These are phyloP conservation scores for Xylaria digitata DNA, from an alignment of 2,329 filamentous ascomycete genomes.

Conservation along the genomic window DNA sequence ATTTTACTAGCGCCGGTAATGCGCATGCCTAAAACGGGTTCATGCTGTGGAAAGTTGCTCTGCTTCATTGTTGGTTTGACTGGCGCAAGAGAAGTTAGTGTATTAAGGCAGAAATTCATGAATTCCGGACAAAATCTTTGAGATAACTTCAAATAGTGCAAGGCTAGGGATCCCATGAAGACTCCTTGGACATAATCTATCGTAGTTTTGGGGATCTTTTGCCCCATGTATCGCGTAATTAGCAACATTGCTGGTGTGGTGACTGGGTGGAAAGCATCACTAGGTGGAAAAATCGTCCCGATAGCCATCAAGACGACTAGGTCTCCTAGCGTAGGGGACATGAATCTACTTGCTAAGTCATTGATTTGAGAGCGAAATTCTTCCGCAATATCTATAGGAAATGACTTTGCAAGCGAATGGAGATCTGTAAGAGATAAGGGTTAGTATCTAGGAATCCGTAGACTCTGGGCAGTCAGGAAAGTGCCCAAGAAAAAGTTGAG, in stretches of 20 bases:
- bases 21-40: slow-evolving; percentile 63
- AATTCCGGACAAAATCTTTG: slow-evolving; percentile 92
- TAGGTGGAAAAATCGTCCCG: slow-evolving; percentile 88
- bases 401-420: slow-evolving; percentile 90
- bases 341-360: slow-evolving; percentile 62
- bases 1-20: slow-evolving; percentile 58
- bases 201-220: slow-evolving; percentile 74
- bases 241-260: slow-evolving; percentile 88
- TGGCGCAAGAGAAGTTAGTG: slow-evolving; percentile 75
- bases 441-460: slow-evolving; percentile 16
- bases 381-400: slow-evolving; percentile 79
- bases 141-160: slow-evolving; percentile 85
- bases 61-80: slow-evolving; percentile 56
- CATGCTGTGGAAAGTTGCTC: slow-evolving; percentile 71
- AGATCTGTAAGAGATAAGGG: slow-evolving; percentile 26
- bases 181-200: slow-evolving; percentile 78
- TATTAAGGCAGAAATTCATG: slow-evolving; percentile 82
- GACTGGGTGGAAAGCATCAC: slow-evolving; percentile 96
- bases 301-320: slow-evolving; percentile 86
- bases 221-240: slow-evolving; percentile 85
- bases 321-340: slow-evolving; percentile 73
- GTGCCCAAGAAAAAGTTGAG: neutral
- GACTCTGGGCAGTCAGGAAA: neutral
- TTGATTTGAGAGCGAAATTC: slow-evolving; percentile 80
- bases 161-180: slow-evolving; percentile 80